These are phyloP conservation scores for Fusarium liriodendri DNA, from an alignment of 2,329 filamentous ascomycete species.

Conservation along the genomic window DNA sequence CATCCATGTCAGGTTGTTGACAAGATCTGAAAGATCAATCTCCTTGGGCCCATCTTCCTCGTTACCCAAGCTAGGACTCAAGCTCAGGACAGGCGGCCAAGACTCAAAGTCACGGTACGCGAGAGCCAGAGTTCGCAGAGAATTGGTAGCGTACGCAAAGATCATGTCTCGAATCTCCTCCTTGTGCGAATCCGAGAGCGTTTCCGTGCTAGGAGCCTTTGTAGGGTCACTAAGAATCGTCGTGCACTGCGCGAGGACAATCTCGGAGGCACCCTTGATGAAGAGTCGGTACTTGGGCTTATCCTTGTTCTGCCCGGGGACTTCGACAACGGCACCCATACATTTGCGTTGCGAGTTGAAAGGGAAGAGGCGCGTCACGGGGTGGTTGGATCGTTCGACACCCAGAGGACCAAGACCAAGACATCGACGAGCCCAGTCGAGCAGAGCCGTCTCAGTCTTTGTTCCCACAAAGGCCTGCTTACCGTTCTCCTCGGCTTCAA, in stretches of 20 bases:
- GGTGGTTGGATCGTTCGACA: constrained; percentile 58
- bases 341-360: constrained; percentile 66
- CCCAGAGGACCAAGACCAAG: constrained; percentile 60
- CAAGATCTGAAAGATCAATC: constrained; percentile 64
- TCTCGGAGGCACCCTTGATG: constrained; percentile 69
- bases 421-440: constrained; percentile 61
- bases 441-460: constrained; percentile 66
- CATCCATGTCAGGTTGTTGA: constrained; percentile 54
- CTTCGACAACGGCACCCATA: constrained; percentile 66
- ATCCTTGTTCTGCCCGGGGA: constrained; percentile 46
- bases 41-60: constrained; percentile 63
- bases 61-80: constrained; percentile 69
- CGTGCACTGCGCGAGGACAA: constrained; percentile 60
- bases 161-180: constrained; percentile 65
- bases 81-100: constrained; percentile 74
- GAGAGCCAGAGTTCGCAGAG: constrained; percentile 78
- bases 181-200: constrained; percentile 55
- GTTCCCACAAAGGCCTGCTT: constrained; percentile 61
- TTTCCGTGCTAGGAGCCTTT: constrained; percentile 1
- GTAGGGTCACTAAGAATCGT: constrained; percentile 67
- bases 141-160: constrained; percentile 69
- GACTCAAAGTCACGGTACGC: constrained; percentile 77
- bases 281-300: constrained; percentile 57
- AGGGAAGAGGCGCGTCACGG: constrained; percentile 62
- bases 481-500: constrained; percentile 60